Conservation (phyloP, 768 basidiomycete species). For the Rhodocollybia butyracea region DNA sequence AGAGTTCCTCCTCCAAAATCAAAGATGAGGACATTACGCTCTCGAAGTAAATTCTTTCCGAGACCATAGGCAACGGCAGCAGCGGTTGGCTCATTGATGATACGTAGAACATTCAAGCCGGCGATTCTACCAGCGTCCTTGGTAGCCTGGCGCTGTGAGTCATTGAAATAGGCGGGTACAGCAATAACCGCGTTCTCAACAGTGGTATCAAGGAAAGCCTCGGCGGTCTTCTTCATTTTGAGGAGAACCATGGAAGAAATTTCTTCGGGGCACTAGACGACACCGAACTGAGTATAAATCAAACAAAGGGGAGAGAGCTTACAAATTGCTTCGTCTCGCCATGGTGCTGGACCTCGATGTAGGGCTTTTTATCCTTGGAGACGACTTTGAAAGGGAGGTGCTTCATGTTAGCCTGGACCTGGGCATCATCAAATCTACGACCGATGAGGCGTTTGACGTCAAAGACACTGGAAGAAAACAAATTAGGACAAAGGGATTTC, state of each 20-base stretch:
- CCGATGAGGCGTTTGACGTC: slow-evolving; percentile 60
- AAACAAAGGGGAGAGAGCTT: slow-evolving; percentile 17
- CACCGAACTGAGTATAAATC: too few species aligned
- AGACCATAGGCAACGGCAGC: slow-evolving; percentile 72
- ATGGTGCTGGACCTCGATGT: slow-evolving; percentile 50
- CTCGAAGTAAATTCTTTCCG: slow-evolving; percentile 55
- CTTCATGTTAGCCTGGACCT: slow-evolving; percentile 46
- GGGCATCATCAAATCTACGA: slow-evolving; percentile 42
- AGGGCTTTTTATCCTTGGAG: slow-evolving; percentile 44
- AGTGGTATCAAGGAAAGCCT: slow-evolving; percentile 61
- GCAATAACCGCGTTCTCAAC: slow-evolving; percentile 59
- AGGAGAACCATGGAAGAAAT: slow-evolving; percentile 63
- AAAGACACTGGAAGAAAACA: slow-evolving; percentile 33
- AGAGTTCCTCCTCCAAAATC: slow-evolving; percentile 74
- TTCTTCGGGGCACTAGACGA: slow-evolving; percentile 56
- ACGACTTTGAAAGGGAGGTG: slow-evolving; percentile 49
- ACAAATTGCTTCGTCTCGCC: slow-evolving; percentile 57
- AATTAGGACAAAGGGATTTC: not conserved
- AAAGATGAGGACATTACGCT: slow-evolving; percentile 64
- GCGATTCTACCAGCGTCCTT: slow-evolving; percentile 67
- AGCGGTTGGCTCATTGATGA: slow-evolving; percentile 70
- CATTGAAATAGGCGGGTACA: slow-evolving; percentile 66
- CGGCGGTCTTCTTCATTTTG: slow-evolving; percentile 72
- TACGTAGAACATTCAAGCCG: slow-evolving; percentile 60
- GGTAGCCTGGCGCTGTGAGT: slow-evolving; percentile 64